Conservation (phyloP, 1,139 yeast genomes). For the Saccharomyces pastorianus region DNA sequence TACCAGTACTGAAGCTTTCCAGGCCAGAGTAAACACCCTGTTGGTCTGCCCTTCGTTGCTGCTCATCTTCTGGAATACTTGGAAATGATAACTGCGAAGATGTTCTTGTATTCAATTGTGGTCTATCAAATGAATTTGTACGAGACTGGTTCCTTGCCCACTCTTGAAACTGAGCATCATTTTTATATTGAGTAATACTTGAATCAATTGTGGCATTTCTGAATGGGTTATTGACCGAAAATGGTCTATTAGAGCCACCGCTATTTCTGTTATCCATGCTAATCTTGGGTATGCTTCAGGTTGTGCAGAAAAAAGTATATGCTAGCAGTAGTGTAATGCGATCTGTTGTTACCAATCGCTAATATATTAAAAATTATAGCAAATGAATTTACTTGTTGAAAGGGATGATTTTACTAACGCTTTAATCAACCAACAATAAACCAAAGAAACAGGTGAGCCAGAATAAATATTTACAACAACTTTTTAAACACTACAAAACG, state of each 20-base stretch:
- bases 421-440: not conserved
- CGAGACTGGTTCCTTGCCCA: constrained; percentile 34
- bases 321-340: not conserved
- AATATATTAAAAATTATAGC: not conserved
- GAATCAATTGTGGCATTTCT: constrained; percentile 33
- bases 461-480: too few relatives aligned
- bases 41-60: not conserved
- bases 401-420: not conserved
- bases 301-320: not conserved
- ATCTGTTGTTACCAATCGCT: not conserved
- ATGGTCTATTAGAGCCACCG: constrained; percentile 34
- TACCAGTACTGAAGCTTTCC: constrained; percentile 1
- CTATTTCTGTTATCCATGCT: constrained; percentile 11
- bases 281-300: not conserved
- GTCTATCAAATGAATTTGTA: constrained; percentile 4
- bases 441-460: not conserved
- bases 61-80: not conserved
- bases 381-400: not conserved
- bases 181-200: constrained; percentile 15
- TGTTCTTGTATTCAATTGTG: not conserved
- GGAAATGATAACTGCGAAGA: not conserved
- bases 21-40: not conserved
- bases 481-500: not conserved
- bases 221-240: constrained; percentile 55
- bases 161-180: constrained; percentile 36